Evolutionary conservation across 306 rosid species (phyloP), one percentile per base, ranked within the genome.

Genomic region (Dicorynia guianensis): DNA sequence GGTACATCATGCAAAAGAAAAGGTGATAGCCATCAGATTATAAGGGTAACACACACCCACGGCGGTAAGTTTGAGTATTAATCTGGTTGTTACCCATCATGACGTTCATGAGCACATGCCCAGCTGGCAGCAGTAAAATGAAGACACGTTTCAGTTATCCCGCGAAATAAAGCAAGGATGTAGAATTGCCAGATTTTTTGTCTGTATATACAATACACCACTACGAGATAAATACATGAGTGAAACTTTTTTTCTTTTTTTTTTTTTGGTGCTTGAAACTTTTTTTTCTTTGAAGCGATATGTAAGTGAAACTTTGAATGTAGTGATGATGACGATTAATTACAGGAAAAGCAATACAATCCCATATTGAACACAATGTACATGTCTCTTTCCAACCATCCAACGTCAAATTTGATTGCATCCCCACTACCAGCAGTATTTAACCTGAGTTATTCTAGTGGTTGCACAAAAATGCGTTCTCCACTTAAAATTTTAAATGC

Each of bases 81-180:
- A 3, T 11, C 17, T 38, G 50, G 25, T 13, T 58, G 40, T 42
- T 64, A 17, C 49, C 34, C 46, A 36, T 11, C 2, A 13, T 14
- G 44, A 47, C 4, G 1, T 40, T 25, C 30, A 25, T 25, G 30
- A 25, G 30, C 30, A 25, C 1, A 25, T 17, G 62, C 70, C 11
- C 30, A 25, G 2, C 30, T 1, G 30, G 30, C 19, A 5, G 10
- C 34, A 39, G 13, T 39, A 7, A 63, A 50, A 14, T 19, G 10
- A 38, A 42, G 64, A 64, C 65, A 58, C 79, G 71, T 63, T 40
- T 63, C 7, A 20, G 34, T 52, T 42, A 65, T 43, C 72, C 65
- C 72, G 1, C 50, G 38, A 36, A 52, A 52, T 39, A 47, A 47
- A 14, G 72, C 63, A 74, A 63, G 63, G 9, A 52, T 13, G 14